phyloP scores from a whole-genome alignment of 805 yeast species.

The Zygosaccharomyces bailii region DNA sequence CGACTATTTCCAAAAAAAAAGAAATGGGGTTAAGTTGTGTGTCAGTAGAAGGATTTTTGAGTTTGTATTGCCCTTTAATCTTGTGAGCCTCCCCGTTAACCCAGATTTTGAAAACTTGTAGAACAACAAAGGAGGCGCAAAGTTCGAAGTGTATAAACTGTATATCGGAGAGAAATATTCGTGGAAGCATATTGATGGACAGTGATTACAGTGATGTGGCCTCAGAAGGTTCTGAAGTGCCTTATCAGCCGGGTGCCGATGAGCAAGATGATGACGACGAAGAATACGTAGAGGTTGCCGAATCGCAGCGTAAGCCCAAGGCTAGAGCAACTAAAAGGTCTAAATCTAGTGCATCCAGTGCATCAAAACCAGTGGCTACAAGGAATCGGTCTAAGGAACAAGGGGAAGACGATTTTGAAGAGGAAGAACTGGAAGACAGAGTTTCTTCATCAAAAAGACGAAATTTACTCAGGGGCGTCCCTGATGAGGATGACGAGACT shows the following conservation, averaged over 20 bases:
- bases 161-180: neutral
- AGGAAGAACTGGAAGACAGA: conserved; percentile 9
- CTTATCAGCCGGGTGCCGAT: conserved; percentile 16
- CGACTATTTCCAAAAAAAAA: too few relatives aligned
- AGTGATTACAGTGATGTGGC: conserved; percentile 21
- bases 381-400: conserved; percentile 12
- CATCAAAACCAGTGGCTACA: neutral
- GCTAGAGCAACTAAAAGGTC: conserved; percentile 6
- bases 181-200: conserved; percentile 12
- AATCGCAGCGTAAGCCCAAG: conserved; percentile 5
- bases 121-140: neutral
- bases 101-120: neutral
- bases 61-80: neutral
- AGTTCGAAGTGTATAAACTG: neutral
- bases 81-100: conserved; percentile 4
- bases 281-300: conserved; percentile 18
- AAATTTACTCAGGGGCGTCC: neutral
- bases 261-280: conserved; percentile 19
- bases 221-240: conserved; percentile 19
- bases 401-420: conserved; percentile 19
- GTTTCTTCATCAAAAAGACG: conserved; percentile 5
- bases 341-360: neutral
- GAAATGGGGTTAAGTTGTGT: too few relatives aligned
- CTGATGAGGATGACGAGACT: conserved; percentile 16
- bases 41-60: neutral